Evolutionary conservation across 176 grass and related monocot species (phyloP).

Genomic region (Carex scoparia): DNA sequence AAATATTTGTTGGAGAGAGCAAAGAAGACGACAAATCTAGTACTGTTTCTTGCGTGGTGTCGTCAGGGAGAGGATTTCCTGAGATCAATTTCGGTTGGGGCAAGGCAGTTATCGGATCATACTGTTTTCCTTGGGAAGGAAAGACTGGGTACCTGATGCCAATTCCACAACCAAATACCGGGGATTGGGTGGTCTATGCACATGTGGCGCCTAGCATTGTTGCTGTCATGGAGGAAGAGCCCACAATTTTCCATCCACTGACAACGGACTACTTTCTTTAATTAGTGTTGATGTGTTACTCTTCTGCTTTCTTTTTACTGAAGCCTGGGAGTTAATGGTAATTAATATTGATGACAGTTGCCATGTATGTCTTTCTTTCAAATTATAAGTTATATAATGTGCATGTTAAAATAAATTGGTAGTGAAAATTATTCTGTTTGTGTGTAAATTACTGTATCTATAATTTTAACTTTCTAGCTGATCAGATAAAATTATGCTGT

Average conservation of each 20-base stretch:
- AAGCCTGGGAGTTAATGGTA: too few relatives aligned
- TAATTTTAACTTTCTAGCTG: too few relatives aligned
- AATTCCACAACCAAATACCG: conserved; percentile 48
- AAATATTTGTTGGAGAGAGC: conserved; percentile 29
- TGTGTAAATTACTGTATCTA: too few relatives aligned
- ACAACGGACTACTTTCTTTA: conserved; percentile 30
- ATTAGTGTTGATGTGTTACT: background rate
- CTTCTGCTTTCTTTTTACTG: background rate
- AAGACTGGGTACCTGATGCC: conserved; percentile 60
- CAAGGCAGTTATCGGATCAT: conserved; percentile 46
- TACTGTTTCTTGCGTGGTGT: conserved; percentile 41
- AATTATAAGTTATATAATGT: too few relatives aligned
- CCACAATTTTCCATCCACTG: conserved; percentile 34
- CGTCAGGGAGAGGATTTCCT: conserved; percentile 48
- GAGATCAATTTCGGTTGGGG: conserved; percentile 53
- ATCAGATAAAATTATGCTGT: too few relatives aligned
- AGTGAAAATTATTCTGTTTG: too few relatives aligned
- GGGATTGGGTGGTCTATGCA: conserved; percentile 68
- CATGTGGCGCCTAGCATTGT: conserved; percentile 33
- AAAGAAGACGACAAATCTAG: background rate
- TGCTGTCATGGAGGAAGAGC: conserved; percentile 43
- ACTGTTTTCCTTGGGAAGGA: conserved; percentile 56
- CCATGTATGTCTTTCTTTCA: too few relatives aligned
- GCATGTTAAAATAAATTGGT: too few relatives aligned
- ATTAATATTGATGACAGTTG: too few relatives aligned